phyloP scores from a whole-genome alignment of 1,284 basidiomycete species.

The Boletus semigastroideus region DNA sequence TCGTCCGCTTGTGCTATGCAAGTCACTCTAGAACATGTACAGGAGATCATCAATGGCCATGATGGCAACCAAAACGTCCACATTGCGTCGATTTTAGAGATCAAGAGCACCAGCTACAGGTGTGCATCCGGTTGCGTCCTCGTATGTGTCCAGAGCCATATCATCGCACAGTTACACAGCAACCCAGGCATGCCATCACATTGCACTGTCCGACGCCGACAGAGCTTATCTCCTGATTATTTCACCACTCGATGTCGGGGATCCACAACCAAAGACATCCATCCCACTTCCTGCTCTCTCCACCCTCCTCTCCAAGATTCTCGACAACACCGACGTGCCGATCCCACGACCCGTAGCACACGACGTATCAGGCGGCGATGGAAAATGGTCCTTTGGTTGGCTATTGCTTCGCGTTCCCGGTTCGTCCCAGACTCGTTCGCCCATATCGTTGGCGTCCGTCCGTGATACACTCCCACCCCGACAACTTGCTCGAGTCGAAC shows the following conservation, averaged over 20 bases:
- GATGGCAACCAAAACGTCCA: slow-evolving; percentile 12
- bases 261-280: not conserved
- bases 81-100: slow-evolving; percentile 21
- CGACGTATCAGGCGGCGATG: slow-evolving; percentile 9
- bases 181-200: slow-evolving; percentile 20
- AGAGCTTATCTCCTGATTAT: slow-evolving; percentile 26
- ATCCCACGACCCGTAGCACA: slow-evolving; percentile 27
- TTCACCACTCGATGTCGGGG: slow-evolving; percentile 6
- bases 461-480: slow-evolving; percentile 42
- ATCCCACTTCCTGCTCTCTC: slow-evolving; percentile 25
- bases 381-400: slow-evolving; percentile 25
- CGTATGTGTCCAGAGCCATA: not conserved
- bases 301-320: slow-evolving; percentile 23
- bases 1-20: slow-evolving; percentile 2
- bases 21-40: slow-evolving; percentile 20
- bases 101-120: slow-evolving; percentile 27
- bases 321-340: slow-evolving; percentile 25
- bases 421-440: not conserved
- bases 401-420: slow-evolving; percentile 20
- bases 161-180: slow-evolving; percentile 19
- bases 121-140: slow-evolving; percentile 6
- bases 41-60: slow-evolving; percentile 21
- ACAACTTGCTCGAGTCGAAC: slow-evolving; percentile 50
- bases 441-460: slow-evolving; percentile 31
- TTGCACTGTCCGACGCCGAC: slow-evolving; percentile 16